These are phyloP conservation scores for Mortierella sp. DNA, from an alignment of 371 early-diverging fungal genomes.

Conservation along the genomic window DNA sequence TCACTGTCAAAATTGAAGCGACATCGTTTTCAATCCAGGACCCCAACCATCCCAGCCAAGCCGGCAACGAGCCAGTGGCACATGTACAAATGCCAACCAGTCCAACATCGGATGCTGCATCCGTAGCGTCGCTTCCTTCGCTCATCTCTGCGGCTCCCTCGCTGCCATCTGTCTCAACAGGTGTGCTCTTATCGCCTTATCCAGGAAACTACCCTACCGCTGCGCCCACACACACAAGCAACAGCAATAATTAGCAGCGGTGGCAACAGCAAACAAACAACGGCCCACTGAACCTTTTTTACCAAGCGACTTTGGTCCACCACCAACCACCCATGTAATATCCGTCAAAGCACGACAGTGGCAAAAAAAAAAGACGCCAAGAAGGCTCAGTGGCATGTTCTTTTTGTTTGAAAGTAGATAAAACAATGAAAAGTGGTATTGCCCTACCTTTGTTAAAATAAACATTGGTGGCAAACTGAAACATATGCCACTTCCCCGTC, in stretches of 20 bases:
- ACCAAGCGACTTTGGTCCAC: neutral
- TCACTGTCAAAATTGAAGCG: slow-evolving; percentile 37
- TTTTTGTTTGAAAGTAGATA: neutral
- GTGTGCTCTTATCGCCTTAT: neutral
- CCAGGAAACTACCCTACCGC: slow-evolving; percentile 1
- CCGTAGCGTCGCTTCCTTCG: neutral
- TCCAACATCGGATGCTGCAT: neutral
- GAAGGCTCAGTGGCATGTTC: neutral
- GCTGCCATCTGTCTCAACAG: neutral
- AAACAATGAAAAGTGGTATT: neutral
- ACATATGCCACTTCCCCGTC: too few species aligned
- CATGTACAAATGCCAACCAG: too few species aligned
- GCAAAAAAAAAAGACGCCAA: too few species aligned
- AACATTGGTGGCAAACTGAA: neutral
- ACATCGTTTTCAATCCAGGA: slow-evolving; percentile 30
- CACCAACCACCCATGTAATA: neutral
- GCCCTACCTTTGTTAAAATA: neutral
- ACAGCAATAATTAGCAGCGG: neutral
- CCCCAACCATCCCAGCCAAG: neutral
- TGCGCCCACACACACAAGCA: neutral
- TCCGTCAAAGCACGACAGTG: neutral
- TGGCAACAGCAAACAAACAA: neutral
- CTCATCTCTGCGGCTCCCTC: neutral
- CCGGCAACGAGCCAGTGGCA: neutral
- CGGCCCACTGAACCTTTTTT: neutral